phyloP scores from a whole-genome alignment of 441 rosid species.

The Euphorbia celastroides region DNA sequence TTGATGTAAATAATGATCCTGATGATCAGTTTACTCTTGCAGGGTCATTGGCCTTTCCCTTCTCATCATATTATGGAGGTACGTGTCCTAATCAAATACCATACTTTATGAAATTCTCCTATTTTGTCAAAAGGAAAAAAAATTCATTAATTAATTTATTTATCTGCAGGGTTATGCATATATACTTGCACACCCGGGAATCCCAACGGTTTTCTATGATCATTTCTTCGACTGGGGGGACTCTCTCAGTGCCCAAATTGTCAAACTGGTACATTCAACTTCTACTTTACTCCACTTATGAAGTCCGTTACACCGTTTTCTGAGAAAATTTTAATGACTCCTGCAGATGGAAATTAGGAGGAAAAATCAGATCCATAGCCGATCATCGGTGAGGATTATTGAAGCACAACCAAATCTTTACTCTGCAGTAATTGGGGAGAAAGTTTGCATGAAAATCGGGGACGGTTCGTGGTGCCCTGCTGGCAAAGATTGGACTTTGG shows the following conservation, averaged over 20 bases:
- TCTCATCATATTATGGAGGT: conserved; percentile 89
- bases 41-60: conserved; percentile 98
- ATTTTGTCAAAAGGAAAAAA: neutral
- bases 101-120: neutral
- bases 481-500: conserved; percentile 69
- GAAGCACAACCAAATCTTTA: conserved; percentile 70
- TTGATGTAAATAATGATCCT: conserved; percentile 1
- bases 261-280: conserved; percentile 48
- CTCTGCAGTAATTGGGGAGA: conserved; percentile 69
- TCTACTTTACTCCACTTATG: conserved; percentile 2
- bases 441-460: conserved; percentile 77
- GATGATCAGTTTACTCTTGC: conserved; percentile 24
- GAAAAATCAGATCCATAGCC: conserved; percentile 58
- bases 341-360: conserved; percentile 61
- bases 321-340: conserved; percentile 5
- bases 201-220: conserved; percentile 77
- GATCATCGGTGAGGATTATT: conserved; percentile 56
- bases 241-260: conserved; percentile 66
- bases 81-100: conserved; percentile 8
- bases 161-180: conserved; percentile 69
- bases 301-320: neutral
- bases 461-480: conserved; percentile 88
- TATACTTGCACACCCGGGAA: conserved; percentile 88
- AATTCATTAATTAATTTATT: conserved; percentile 1
- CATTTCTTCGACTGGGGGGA: conserved; percentile 75